Evolutionary conservation across 73 alveolate genomes (phyloP).

Genomic region (Durusdinium trenchii): DNA sequence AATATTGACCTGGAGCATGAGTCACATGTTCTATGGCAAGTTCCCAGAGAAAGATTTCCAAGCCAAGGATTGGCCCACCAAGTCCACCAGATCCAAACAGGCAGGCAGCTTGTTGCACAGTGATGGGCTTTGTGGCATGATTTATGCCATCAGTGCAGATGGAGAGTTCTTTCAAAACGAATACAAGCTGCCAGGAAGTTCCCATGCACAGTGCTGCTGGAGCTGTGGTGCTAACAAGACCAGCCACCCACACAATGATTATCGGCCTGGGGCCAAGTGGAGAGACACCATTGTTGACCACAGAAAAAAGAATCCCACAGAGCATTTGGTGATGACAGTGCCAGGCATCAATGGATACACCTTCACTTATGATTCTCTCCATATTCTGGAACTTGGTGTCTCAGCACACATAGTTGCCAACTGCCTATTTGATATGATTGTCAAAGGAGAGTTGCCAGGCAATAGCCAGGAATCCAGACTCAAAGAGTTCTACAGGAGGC

Average conservation of each 20-base stretch:
- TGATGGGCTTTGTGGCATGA: not conserved
- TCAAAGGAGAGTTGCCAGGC: not conserved
- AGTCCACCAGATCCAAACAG: not conserved
- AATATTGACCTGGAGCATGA: not conserved
- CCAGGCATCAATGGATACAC: conserved; percentile 9
- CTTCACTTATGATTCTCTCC: not conserved
- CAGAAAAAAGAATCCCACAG: not conserved
- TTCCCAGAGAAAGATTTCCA: not conserved
- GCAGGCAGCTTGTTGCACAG: not conserved
- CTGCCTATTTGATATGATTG: not conserved
- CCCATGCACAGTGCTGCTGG: not conserved
- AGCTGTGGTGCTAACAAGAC: not conserved
- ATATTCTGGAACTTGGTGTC: not conserved
- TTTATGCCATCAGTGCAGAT: not conserved
- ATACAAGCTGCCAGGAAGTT: not conserved
- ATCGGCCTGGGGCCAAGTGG: not conserved
- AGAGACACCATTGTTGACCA: not conserved
- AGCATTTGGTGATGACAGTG: not conserved
- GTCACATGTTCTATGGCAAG: not conserved
- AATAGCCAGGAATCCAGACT: not conserved
- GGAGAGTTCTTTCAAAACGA: conserved; percentile 19
- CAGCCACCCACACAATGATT: not conserved
- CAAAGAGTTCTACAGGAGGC: not conserved
- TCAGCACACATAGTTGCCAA: not conserved
- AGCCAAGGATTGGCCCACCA: not conserved